Evolutionary conservation across 2,329 filamentous ascomycete genomes (phyloP).

Genomic region (Ceratocystis albifundus): DNA sequence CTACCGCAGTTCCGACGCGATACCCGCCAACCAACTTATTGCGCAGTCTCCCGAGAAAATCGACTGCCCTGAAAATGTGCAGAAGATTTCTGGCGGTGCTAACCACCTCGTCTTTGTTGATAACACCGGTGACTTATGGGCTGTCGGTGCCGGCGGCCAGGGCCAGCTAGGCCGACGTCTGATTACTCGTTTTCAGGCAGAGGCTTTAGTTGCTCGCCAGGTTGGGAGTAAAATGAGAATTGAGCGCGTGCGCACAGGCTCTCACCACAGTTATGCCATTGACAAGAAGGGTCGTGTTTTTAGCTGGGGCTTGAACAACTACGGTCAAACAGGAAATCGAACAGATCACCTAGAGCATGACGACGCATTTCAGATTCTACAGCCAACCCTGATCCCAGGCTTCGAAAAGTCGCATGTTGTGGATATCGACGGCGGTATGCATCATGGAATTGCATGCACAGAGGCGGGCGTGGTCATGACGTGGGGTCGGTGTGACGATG

Average conservation of each 20-base stretch:
- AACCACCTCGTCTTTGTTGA: conserved; percentile 48
- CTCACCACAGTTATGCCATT: conserved; percentile 60
- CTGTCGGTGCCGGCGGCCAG: conserved; percentile 48
- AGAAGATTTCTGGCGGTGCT: conserved; percentile 41
- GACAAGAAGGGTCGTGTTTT: conserved; percentile 51
- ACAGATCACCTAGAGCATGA: conserved; percentile 43
- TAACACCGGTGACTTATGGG: conserved; percentile 39
- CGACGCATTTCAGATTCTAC: conserved; percentile 32
- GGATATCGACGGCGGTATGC: conserved; percentile 49
- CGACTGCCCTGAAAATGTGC: conserved; percentile 41
- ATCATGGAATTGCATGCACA: conserved; percentile 47
- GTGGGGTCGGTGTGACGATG: conserved; percentile 37
- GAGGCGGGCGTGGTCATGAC: conserved; percentile 34
- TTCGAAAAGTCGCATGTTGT: conserved; percentile 44
- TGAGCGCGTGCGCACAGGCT: conserved; percentile 40
- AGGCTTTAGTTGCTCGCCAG: conserved; percentile 37
- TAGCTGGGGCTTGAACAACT: conserved; percentile 61
- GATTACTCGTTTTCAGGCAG: conserved; percentile 39
- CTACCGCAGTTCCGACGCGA: conserved; percentile 6
- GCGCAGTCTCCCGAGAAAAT: conserved; percentile 34
- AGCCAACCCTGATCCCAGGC: conserved; percentile 7
- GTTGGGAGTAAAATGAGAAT: conserved; percentile 31
- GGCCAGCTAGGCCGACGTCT: conserved; percentile 33
- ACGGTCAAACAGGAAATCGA: conserved; percentile 53
- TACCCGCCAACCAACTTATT: conserved; percentile 20